A percentile compares a stretch with the other conserved stretches of the same genome.
Evolutionary conservation across 257 asterid species (phyloP).

Genomic region (Capsicum chinense): DNA sequence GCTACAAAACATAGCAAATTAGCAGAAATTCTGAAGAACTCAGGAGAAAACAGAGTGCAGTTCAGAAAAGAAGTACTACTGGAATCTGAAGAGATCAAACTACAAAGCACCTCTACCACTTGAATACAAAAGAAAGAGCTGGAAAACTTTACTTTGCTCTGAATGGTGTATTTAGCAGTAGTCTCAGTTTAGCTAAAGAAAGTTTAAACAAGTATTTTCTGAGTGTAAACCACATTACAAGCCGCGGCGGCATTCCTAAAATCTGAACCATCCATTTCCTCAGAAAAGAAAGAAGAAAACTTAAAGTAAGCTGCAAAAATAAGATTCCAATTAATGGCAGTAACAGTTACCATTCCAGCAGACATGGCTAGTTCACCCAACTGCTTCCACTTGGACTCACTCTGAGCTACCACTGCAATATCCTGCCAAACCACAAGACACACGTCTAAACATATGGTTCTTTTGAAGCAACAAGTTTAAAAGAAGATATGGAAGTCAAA

Average conservation of each 20-base stretch:
- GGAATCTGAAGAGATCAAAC: constrained; percentile 11
- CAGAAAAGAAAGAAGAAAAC: neutral
- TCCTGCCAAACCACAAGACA: constrained; percentile 56
- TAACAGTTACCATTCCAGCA: constrained; percentile 72
- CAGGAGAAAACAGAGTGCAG: constrained; percentile 8
- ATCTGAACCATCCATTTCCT: constrained; percentile 17
- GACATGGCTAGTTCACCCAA: constrained; percentile 98
- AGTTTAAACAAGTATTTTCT: neutral
- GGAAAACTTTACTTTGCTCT: neutral
- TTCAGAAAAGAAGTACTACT: constrained; percentile 15
- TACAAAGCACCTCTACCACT: constrained; percentile 1
- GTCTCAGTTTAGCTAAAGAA: neutral
- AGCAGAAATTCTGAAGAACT: constrained; percentile 20
- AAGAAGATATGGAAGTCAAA: constrained; percentile 19
- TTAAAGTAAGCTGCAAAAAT: neutral
- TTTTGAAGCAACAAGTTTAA: neutral
- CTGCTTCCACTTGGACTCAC: constrained; percentile 95
- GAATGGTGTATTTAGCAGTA: neutral
- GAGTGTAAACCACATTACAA: neutral
- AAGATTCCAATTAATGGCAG: constrained; percentile 3
- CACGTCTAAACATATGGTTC: constrained; percentile 25
- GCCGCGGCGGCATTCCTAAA: neutral
- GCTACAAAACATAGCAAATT: constrained; percentile 51
- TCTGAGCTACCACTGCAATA: constrained; percentile 76
- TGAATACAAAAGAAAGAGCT: constrained; percentile 16